phyloP scores from a whole-genome alignment of 2,329 filamentous ascomycete genomes.

The Amauroascus niger region DNA sequence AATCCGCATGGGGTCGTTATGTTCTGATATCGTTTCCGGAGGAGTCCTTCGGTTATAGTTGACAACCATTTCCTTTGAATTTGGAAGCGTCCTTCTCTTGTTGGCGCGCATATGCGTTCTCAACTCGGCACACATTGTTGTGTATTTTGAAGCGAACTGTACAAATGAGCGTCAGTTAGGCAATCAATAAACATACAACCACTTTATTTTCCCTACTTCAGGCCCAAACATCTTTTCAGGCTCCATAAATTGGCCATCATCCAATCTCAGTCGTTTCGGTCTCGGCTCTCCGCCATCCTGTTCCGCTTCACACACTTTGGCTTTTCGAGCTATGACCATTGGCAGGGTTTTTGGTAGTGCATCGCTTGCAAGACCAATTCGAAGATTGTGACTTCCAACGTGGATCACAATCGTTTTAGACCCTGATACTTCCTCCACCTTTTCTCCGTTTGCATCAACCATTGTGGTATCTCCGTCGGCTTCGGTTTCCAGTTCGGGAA shows the following conservation, averaged over 20 bases:
- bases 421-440: slow-evolving; percentile 55
- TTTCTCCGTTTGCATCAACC: slow-evolving; percentile 46
- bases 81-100: slow-evolving; percentile 91
- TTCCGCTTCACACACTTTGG: slow-evolving; percentile 70
- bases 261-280: slow-evolving; percentile 54
- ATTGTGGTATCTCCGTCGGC: slow-evolving; percentile 47
- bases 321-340: slow-evolving; percentile 79
- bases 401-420: slow-evolving; percentile 94
- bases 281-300: slow-evolving; percentile 69
- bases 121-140: slow-evolving; percentile 73
- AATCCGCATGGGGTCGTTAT: slow-evolving; percentile 87
- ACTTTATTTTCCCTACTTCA: slow-evolving; percentile 48
- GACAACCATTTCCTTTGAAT: slow-evolving; percentile 88
- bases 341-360: slow-evolving; percentile 88
- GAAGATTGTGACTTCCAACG: slow-evolving; percentile 86
- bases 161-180: background rate
- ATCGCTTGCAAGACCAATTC: slow-evolving; percentile 92
- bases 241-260: slow-evolving; percentile 42
- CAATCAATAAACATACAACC: background rate
- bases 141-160: slow-evolving; percentile 57
- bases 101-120: slow-evolving; percentile 85
- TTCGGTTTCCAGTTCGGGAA: slow-evolving; percentile 39
- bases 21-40: slow-evolving; percentile 79
- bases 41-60: slow-evolving; percentile 84
- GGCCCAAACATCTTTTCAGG: slow-evolving; percentile 79